Evolutionary conservation across 2,329 filamentous ascomycete genomes (phyloP).

Genomic region (Neophaeococcomyces aloes): DNA sequence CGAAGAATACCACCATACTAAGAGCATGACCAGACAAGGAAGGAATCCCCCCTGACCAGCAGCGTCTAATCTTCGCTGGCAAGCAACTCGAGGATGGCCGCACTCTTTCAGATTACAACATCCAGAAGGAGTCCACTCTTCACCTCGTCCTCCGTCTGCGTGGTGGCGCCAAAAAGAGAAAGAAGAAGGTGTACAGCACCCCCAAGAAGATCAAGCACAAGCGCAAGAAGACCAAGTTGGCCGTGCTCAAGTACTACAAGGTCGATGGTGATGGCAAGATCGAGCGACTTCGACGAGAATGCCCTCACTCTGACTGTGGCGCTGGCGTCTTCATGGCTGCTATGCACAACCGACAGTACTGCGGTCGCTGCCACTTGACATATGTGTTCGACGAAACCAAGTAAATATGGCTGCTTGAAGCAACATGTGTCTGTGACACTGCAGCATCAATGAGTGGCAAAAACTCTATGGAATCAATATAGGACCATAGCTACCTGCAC

Average conservation of each 20-base stretch:
- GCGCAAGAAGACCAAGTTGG: slow-evolving; percentile 99
- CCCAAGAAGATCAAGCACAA: slow-evolving; percentile 99
- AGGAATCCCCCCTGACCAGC: slow-evolving; percentile 97
- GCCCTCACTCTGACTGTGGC: slow-evolving; percentile 90
- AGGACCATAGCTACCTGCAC: no score
- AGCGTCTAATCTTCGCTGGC: slow-evolving; percentile 98
- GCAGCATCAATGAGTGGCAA: background rate
- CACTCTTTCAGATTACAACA: slow-evolving; percentile 99
- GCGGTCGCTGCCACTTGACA: slow-evolving; percentile 47
- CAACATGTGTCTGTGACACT: background rate
- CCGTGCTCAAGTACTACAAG: slow-evolving; percentile 99
- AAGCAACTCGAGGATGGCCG: slow-evolving; percentile 99
- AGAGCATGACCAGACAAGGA: slow-evolving; percentile 70
- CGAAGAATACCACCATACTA: background rate
- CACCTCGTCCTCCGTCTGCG: slow-evolving; percentile 96
- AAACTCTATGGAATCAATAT: no score
- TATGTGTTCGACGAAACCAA: slow-evolving; percentile 23
- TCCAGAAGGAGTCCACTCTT: slow-evolving; percentile 99
- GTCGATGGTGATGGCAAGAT: slow-evolving; percentile 99
- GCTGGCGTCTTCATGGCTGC: slow-evolving; percentile 99
- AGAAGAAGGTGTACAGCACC: slow-evolving; percentile 99
- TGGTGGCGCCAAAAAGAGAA: slow-evolving; percentile 99
- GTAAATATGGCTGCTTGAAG: background rate
- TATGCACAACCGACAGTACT: slow-evolving; percentile 99
- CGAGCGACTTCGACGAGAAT: slow-evolving; percentile 97